Evolutionary conservation across 371 early-diverging fungal genomes (phyloP).

Genomic region (Choanephora cucurbitarum): DNA sequence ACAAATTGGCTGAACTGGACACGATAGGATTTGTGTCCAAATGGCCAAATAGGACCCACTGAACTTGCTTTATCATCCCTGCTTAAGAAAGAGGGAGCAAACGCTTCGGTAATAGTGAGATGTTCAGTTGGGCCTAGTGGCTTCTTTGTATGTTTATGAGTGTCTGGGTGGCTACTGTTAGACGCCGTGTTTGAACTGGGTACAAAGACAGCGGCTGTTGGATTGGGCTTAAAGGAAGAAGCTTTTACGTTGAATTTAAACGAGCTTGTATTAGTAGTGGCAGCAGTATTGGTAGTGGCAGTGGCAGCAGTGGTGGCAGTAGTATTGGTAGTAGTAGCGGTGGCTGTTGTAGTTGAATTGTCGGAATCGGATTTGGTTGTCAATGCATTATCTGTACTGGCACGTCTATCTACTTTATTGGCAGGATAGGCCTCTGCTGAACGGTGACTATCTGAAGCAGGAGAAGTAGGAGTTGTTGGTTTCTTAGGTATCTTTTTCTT

Average conservation of each 20-base stretch:
- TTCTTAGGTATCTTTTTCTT: conserved; percentile 1
- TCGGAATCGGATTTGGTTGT: too few relatives aligned
- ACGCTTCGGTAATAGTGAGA: conserved; percentile 32
- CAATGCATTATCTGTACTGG: neutral
- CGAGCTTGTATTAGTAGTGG: conserved; percentile 25
- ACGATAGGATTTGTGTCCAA: conserved; percentile 46
- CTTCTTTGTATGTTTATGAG: conserved; percentile 19
- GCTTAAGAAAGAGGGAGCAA: conserved; percentile 35
- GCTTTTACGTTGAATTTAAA: conserved; percentile 89
- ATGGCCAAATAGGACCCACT: conserved; percentile 58
- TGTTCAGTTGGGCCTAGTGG: conserved; percentile 11
- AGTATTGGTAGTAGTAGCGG: conserved; percentile 18
- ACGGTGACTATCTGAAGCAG: neutral
- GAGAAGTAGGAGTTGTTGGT: neutral
- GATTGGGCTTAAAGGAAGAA: conserved; percentile 86
- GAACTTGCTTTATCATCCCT: conserved; percentile 32
- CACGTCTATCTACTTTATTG: too few relatives aligned
- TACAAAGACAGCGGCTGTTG: conserved; percentile 75
- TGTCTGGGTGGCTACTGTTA: neutral
- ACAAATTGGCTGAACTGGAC: conserved; percentile 43
- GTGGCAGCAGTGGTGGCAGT: conserved; percentile 18
- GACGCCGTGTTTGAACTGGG: too few relatives aligned
- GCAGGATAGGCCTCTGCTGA: too few relatives aligned
- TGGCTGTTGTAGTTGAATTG: conserved; percentile 20
- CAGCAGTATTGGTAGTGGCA: conserved; percentile 16